Evolutionary conservation across 805 yeast species (phyloP), one percentile per base, ranked within the genome.

Genomic region (Cyberlindnera lachancei): DNA sequence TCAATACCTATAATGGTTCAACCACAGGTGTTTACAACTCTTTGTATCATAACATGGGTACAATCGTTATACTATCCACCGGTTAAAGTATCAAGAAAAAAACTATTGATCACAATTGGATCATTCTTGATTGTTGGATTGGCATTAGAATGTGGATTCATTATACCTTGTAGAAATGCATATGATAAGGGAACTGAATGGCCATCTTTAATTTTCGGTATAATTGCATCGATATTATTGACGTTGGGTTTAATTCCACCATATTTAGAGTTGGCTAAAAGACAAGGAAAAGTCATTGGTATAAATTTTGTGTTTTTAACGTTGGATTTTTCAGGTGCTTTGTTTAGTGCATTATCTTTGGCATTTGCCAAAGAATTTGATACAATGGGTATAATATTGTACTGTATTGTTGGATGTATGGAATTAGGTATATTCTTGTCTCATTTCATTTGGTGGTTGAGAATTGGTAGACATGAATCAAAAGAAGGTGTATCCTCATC

Each of bases 201-300:
- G 94, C 96, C 96, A 3, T 66, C 76, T 45, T 56, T 86, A 21
- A 66, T 88, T 19, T 70, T 87, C 45, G 96, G 96, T 11, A 70
- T 84, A 18, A 40, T 85, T 13, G 95, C 96, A 0, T 74, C 92
- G 1, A 63, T 88, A 0, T 52, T 84, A 14, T 60, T 90, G 7
- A 92, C 82, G 0, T 51, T 70, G 3, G 97, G 97, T 0, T 64
- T 90, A 22, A 42, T 90, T 0, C 96, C 96, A 0, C 96, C 96
- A 5, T 90, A 88, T 53, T 76, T 75, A 45, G 96, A 90, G 53
- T 59, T 90, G 17, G 70, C 75, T 20, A 83, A 85, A 49, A 66
- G 95, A 41, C 56, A 73, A 31, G 96, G 96, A 2, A 61, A 81
- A 22, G 96, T 90, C 3, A 75, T 87, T 4, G 97, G 97, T 0